Conservation (phyloP, 2,329 filamentous ascomycete genomes). For the Neurospora sp. region DNA sequence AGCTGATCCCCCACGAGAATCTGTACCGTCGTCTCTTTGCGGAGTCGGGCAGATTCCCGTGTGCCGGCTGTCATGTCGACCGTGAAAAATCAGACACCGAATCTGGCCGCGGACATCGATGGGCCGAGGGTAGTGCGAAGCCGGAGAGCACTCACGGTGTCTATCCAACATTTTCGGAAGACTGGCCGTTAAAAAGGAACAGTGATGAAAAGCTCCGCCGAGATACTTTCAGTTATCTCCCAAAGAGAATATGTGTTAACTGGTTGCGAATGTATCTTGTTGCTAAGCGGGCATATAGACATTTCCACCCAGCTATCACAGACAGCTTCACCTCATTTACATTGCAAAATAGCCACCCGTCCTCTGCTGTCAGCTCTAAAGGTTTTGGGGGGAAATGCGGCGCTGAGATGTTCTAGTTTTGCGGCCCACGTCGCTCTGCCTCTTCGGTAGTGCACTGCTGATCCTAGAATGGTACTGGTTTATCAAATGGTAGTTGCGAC, state of each 20-base stretch:
- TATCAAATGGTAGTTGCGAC: neutral
- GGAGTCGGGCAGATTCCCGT: neutral
- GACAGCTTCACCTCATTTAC: neutral
- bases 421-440: neutral
- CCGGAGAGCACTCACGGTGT: neutral
- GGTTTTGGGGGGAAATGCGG: neutral
- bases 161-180: neutral
- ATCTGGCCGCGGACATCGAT: neutral
- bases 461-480: neutral
- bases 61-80: neutral
- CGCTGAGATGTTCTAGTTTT: neutral
- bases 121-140: neutral
- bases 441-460: neutral
- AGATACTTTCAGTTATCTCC: neutral
- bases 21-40: neutral
- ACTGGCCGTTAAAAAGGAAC: neutral
- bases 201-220: neutral
- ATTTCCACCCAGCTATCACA: neutral
- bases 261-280: neutral
- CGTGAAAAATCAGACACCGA: neutral
- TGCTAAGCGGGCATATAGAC: neutral
- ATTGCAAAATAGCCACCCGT: neutral
- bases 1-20: neutral
- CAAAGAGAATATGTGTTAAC: neutral
- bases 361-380: neutral